Evolutionary conservation across 495 filamentous ascomycete species (phyloP), one percentile per base, ranked within the genome.

Genomic region (Penicillium flavigenum): DNA sequence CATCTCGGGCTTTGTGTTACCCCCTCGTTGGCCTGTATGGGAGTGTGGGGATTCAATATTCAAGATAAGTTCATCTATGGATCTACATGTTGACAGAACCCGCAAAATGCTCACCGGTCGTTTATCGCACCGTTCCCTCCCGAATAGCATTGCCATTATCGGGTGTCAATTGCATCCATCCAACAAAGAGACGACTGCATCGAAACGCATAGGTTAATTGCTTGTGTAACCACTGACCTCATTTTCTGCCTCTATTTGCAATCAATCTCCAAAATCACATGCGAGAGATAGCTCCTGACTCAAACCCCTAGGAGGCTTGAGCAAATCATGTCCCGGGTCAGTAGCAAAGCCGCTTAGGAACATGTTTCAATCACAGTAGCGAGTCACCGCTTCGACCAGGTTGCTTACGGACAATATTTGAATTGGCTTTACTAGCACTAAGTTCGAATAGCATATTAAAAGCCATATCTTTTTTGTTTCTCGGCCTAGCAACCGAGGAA

Each of bases 41-140:
- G 47, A 39, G 34, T 53, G 42, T 20, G 27, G 32, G 39, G 38
- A 29, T 53, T 53, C 51, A 32, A 57, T 47, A 41, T 39, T 51
- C 57, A 60, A 53, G 52, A 63, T 63, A 57, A 60, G 47, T 53
- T 54, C 61, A 63, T 60, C 3, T 45, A 34, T 32, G 24, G 36
- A 50, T 49, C 47, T 29, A 44, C 27, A 44, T 22, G 49, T 29
- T 26, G 27, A 17, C 24, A 46, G 34, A 27, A 43, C 9, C 62
- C 50, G 47, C 29, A 58, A 67, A 64, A 49, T 34, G 54, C 47
- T 67, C 64, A 67, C 62, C 64, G 64, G 59, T 55, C 54, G 43
- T 54, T 27, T 55, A 53, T 48, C 45, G 56, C 57, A 60, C 59
- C 65, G 65, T 68, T 65, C 47, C 59, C 56, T 62, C 57, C 63